Conservation (phyloP, 2,329 filamentous ascomycete species). For the Cytospora schulzeri region DNA sequence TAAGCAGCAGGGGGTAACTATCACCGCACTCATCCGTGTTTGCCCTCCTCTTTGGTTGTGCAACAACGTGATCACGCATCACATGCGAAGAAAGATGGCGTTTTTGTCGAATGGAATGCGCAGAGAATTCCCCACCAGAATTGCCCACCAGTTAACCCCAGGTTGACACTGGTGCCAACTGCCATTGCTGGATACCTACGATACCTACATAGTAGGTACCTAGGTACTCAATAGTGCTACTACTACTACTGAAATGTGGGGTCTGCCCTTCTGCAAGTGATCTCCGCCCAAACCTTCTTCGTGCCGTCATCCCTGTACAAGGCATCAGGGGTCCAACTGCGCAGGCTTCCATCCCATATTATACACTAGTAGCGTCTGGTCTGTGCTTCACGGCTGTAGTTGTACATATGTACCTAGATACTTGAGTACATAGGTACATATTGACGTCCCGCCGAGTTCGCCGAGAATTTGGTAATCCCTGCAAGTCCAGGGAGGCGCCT, state of each 20-base stretch:
- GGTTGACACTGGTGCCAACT: too few species aligned
- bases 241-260: too few species aligned
- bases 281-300: not conserved
- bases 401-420: too few species aligned
- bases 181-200: too few species aligned
- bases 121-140: not conserved
- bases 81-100: constrained; percentile 13
- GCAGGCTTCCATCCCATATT: not conserved
- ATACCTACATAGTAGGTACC: too few species aligned
- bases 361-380: not conserved
- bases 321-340: not conserved
- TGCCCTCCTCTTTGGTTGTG: constrained; percentile 1
- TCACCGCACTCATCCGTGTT: too few species aligned
- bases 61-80: not conserved
- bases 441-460: not conserved
- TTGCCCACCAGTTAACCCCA: too few species aligned
- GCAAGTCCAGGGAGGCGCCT: not conserved
- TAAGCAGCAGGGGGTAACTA: too few species aligned
- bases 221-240: too few species aligned
- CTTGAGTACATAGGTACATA: too few species aligned
- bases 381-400: not conserved
- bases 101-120: not conserved
- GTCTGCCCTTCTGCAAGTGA: not conserved
- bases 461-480: not conserved
- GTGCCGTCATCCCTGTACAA: not conserved